Conservation (phyloP, 1,284 basidiomycete genomes). For the Malassezia arunalokei region DNA sequence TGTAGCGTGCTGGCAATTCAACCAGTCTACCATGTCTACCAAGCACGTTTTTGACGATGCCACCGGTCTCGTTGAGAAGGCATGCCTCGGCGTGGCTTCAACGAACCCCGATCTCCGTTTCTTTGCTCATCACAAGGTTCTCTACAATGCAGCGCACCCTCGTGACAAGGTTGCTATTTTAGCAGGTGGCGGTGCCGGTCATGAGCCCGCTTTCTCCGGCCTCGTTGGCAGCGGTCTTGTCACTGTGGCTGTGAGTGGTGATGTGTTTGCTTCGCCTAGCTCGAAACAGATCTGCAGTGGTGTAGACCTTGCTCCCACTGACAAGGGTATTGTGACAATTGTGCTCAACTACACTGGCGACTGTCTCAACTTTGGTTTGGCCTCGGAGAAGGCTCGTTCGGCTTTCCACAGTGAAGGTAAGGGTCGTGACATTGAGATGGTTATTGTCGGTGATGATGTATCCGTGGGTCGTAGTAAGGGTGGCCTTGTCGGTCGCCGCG, state of each 20-base stretch:
- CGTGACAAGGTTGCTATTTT: slow-evolving; percentile 49
- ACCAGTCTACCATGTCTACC: slow-evolving; percentile 29
- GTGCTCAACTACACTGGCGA: slow-evolving; percentile 50
- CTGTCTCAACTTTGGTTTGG: slow-evolving; percentile 50
- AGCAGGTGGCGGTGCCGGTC: slow-evolving; percentile 49
- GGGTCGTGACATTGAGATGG: slow-evolving; percentile 48
- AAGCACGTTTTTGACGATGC: slow-evolving; percentile 43
- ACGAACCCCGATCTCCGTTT: slow-evolving; percentile 38
- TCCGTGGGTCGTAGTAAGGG: slow-evolving; percentile 49
- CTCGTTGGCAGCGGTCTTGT: slow-evolving; percentile 49
- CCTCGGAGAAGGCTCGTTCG: slow-evolving; percentile 42
- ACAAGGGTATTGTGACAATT: slow-evolving; percentile 44
- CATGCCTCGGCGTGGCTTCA: slow-evolving; percentile 36
- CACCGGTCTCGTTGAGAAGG: slow-evolving; percentile 41
- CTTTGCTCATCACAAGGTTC: slow-evolving; percentile 42
- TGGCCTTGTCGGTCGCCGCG: slow-evolving; percentile 49
- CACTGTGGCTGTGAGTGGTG: slow-evolving; percentile 49
- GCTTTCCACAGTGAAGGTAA: slow-evolving; percentile 30
- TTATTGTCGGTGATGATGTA: slow-evolving; percentile 50
- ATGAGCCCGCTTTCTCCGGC: slow-evolving; percentile 48
- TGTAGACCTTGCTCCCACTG: slow-evolving; percentile 48
- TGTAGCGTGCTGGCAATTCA: not conserved
- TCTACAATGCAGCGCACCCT: slow-evolving; percentile 41
- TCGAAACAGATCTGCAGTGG: slow-evolving; percentile 49
- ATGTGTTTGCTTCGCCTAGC: slow-evolving; percentile 51